A percentile compares a stretch with the other conserved stretches of the same genome.
Conservation (phyloP, 2,329 filamentous ascomycete genomes). For the Cordyceps farinosa region DNA sequence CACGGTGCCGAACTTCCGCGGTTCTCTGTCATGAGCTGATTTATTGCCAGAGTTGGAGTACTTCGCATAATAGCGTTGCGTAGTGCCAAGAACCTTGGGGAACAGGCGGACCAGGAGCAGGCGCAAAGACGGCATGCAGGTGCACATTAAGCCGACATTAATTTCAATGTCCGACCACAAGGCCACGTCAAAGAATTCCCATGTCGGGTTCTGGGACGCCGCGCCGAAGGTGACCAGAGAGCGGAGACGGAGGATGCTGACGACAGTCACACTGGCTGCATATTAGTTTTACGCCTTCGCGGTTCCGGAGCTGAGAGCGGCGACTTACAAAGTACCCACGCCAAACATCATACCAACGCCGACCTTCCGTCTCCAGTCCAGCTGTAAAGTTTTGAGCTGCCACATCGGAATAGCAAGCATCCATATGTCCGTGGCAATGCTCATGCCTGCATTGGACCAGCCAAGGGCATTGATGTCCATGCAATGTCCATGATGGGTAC, state of each 20-base stretch:
- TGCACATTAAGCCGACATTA: slow-evolving; percentile 38
- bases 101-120: slow-evolving; percentile 36
- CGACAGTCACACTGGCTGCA: slow-evolving; percentile 27
- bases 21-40: slow-evolving; percentile 18
- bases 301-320: background rate
- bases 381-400: slow-evolving; percentile 32
- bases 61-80: slow-evolving; percentile 29
- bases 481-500: slow-evolving; percentile 37
- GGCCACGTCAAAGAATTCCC: slow-evolving; percentile 28
- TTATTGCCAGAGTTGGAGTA: slow-evolving; percentile 22
- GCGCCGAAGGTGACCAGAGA: slow-evolving; percentile 27
- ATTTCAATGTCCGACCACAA: slow-evolving; percentile 38
- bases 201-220: slow-evolving; percentile 28
- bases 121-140: slow-evolving; percentile 36
- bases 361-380: slow-evolving; percentile 41
- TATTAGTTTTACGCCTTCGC: background rate
- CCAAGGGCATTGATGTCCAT: slow-evolving; percentile 37
- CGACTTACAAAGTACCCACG: slow-evolving; percentile 38
- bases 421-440: slow-evolving; percentile 40
- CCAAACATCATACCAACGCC: slow-evolving; percentile 42
- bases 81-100: slow-evolving; percentile 32
- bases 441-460: slow-evolving; percentile 41
- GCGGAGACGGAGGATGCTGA: slow-evolving; percentile 30
- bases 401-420: slow-evolving; percentile 41
- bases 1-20: slow-evolving; percentile 22